Evolutionary conservation across 768 basidiomycete genomes (phyloP), one percentile per base, ranked within the genome.

Genomic region (Basidioascus undulatus): DNA sequence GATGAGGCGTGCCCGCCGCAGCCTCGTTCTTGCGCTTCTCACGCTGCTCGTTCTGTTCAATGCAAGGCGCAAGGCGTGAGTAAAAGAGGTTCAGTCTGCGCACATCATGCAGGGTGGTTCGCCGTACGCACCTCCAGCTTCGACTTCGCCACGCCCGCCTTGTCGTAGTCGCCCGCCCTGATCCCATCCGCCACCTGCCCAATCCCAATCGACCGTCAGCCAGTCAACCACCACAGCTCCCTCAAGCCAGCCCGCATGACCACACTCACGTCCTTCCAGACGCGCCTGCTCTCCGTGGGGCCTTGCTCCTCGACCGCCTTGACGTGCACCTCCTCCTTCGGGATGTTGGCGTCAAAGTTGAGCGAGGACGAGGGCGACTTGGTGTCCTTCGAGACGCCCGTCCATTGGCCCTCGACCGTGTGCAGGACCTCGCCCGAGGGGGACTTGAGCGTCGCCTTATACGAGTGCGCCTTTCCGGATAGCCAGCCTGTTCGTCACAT

Each of bases 181-280:
- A 96, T 96, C 12, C 89, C 89, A 55, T 77, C 78, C 18, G 86
- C 75, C 19, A 94, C 89, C 35, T n/a, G n/a, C n/a, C n/a, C n/a
- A n/a, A n/a, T n/a, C n/a, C n/a, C n/a, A n/a, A n/a, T n/a, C n/a
- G n/a, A n/a, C n/a, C n/a, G n/a, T n/a, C n/a, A n/a, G n/a, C n/a
- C n/a, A n/a, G n/a, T n/a, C n/a, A n/a, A n/a, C n/a, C n/a, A n/a
- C n/a, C n/a, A n/a, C n/a, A n/a, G n/a, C n/a, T n/a, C n/a, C n/a
- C n/a, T n/a, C n/a, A n/a, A n/a, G n/a, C n/a, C n/a, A n/a, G n/a
- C n/a, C n/a, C n/a, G n/a, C n/a, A n/a, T n/a, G n/a, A n/a, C n/a
- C n/a, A n/a, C n/a, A n/a, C n/a, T n/a, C n/a, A n/a, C n/a, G n/a
- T 68, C 64, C 46, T 62, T 58, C 89, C 89, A 96, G 44, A 92